These are phyloP conservation scores for Paraphoma chrysanthemicola DNA, from an alignment of 2,329 filamentous ascomycete species.

Conservation along the genomic window DNA sequence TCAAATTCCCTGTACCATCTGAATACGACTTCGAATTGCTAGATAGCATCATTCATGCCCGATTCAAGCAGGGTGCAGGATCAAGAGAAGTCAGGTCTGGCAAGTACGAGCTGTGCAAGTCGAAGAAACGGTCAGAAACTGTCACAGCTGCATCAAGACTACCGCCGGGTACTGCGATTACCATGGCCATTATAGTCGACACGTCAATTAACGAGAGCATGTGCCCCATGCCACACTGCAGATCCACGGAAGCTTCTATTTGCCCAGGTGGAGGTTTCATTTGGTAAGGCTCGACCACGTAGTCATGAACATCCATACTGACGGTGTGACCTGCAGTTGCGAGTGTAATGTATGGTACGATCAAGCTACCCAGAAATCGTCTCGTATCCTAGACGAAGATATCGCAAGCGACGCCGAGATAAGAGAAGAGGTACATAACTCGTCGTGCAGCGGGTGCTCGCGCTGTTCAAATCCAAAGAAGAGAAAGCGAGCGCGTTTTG, in stretches of 20 bases:
- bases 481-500: no score
- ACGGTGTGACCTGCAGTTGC: no score
- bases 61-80: neutral
- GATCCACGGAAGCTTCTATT: neutral
- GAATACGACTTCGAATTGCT: conserved; percentile 1
- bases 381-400: no score
- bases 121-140: neutral
- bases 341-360: no score
- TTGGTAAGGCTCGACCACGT: neutral
- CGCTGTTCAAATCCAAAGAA: no score
- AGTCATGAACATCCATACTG: no score
- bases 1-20: conserved; percentile 2
- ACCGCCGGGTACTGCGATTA: neutral
- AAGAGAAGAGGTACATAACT: no score
- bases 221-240: neutral
- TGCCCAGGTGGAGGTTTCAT: neutral
- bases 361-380: no score
- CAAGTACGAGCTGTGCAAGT: neutral
- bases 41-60: neutral
- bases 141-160: neutral
- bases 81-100: neutral
- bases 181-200: neutral
- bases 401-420: no score
- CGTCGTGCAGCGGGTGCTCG: no score
- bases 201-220: neutral